Evolutionary conservation across 2,329 filamentous ascomycete species (phyloP).

Genomic region (Sphaceloma murrayae): DNA sequence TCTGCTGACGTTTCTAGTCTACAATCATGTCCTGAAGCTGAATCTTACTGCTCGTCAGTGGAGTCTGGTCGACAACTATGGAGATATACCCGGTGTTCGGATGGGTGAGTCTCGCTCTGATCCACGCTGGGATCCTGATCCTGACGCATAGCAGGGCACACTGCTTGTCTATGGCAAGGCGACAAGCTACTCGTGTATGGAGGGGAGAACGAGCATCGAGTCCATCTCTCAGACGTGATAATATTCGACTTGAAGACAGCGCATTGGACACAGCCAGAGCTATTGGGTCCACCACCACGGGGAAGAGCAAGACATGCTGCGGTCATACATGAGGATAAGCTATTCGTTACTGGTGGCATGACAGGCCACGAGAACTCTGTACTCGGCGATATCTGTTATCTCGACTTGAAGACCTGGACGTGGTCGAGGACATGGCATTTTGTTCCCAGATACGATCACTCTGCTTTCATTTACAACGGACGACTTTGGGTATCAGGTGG

Average conservation of each 20-base stretch:
- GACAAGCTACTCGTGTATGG: slow-evolving; percentile 96
- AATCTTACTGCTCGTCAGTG: slow-evolving; percentile 84
- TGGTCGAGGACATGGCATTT: slow-evolving; percentile 97
- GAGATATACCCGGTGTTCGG: slow-evolving; percentile 89
- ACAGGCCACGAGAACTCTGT: slow-evolving; percentile 87
- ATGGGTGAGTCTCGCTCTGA: slow-evolving; percentile 59
- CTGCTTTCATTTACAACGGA: slow-evolving; percentile 85
- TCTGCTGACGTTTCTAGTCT: slow-evolving; percentile 45
- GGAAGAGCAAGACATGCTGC: slow-evolving; percentile 89
- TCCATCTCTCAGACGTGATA: slow-evolving; percentile 90
- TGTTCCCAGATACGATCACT: slow-evolving; percentile 88
- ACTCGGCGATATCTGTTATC: slow-evolving; percentile 89
- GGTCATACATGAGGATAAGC: slow-evolving; percentile 88
- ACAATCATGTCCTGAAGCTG: slow-evolving; percentile 89
- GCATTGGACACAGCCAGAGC: slow-evolving; percentile 87
- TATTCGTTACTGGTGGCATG: slow-evolving; percentile 93
- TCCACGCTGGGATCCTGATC: slow-evolving; percentile 4
- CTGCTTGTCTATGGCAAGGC: slow-evolving; percentile 84
- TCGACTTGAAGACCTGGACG: slow-evolving; percentile 93
- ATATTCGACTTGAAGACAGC: slow-evolving; percentile 91
- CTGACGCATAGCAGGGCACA: slow-evolving; percentile 57
- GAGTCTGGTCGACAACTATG: slow-evolving; percentile 96
- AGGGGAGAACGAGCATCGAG: slow-evolving; percentile 93
- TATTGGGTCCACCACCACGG: slow-evolving; percentile 74
- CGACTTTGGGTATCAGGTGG: slow-evolving; percentile 95